Base-by-base conservation (phyloP, 1,284 basidiomycete species). In the Marasmius sp. region DNA sequence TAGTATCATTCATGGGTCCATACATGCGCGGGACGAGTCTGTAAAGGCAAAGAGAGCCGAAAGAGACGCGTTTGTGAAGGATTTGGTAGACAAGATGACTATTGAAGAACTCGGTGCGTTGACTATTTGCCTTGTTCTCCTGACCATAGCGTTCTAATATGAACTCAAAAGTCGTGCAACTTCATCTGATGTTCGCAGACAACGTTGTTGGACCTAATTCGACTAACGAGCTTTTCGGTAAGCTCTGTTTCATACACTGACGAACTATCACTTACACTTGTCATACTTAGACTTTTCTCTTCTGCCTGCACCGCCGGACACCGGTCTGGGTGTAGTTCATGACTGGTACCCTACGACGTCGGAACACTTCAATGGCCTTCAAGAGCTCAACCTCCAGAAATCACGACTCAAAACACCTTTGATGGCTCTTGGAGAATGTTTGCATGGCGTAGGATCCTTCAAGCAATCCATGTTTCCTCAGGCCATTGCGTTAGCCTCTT, bases 111-210 rank as follows among this genome's bases (percentile, higher is more conserved):
- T 68, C 33, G 64, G 68, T 69, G 47, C 37, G 67, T 65, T 36
- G 9, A 14, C n/a, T 56, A 6, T 11, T 49, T 7, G 37, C 3
- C 16, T 37, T 38, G n/a, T 22, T 36, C 36, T n/a, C 7, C 47
- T 22, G 39, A n/a, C 57, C 41, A 6, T 58, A 34, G 39, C 39
- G 48, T 16, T n/a, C 20, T 18, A 38, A 34, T 16, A 33, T 37
- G 14, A 27, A 39, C 18, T 11, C 16, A 9, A 37, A 49, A 71
- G 70, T 67, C 12, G 65, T 69, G 53, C 72, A 73, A 55, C 48
- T 73, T 22, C 70, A 73, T 59, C 67, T 73, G 38, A 70, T 70
- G 67, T 73, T 72, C 47, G 68, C 68, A 0, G 71, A 73, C 58
- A 71, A 71, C 53, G 65, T 72, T 52, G 60, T 73, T 11, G 72